A percentile compares a stretch with the other conserved stretches of the same genome.
Conservation (phyloP, 225 moss, liverwort and hornwort genomes). For the Sphagnum tenellum region DNA sequence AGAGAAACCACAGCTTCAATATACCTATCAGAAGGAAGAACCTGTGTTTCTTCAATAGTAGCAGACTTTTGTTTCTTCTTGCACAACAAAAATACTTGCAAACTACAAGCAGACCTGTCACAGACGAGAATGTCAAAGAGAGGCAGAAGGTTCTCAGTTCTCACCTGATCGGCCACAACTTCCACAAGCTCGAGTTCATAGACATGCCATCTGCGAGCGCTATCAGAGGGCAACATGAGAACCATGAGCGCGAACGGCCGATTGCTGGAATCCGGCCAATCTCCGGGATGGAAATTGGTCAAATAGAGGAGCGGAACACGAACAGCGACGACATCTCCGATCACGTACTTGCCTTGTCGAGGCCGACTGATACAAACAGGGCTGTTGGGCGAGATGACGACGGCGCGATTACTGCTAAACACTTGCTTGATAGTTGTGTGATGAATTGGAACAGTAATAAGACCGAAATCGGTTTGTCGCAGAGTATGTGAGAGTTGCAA, state of each 20-base stretch:
- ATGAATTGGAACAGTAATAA: neutral
- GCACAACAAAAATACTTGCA: too few species aligned
- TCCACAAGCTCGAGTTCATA: conserved; percentile 4
- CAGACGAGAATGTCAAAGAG: too few species aligned
- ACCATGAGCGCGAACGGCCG: conserved; percentile 2
- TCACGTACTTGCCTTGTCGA: conserved; percentile 2
- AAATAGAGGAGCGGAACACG: neutral
- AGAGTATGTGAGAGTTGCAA: conserved; percentile 2
- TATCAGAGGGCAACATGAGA: conserved; percentile 7
- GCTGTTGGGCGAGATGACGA: conserved; percentile 5
- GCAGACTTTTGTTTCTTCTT: too few species aligned
- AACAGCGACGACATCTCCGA: conserved; percentile 3
- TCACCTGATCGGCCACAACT: conserved; percentile 4
- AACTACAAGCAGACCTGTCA: too few species aligned
- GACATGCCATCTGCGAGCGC: conserved; percentile 3
- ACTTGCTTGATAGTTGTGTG: conserved; percentile 3
- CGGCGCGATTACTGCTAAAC: conserved; percentile 3
- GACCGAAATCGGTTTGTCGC: neutral
- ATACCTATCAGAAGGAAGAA: neutral
- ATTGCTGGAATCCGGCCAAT: neutral
- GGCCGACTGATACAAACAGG: neutral
- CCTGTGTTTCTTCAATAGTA: neutral
- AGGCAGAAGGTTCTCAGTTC: too few species aligned
- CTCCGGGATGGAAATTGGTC: neutral
- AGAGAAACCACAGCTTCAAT: neutral